Evolutionary conservation across 1,284 basidiomycete genomes (phyloP).

Genomic region (Papiliotrema flavescens): DNA sequence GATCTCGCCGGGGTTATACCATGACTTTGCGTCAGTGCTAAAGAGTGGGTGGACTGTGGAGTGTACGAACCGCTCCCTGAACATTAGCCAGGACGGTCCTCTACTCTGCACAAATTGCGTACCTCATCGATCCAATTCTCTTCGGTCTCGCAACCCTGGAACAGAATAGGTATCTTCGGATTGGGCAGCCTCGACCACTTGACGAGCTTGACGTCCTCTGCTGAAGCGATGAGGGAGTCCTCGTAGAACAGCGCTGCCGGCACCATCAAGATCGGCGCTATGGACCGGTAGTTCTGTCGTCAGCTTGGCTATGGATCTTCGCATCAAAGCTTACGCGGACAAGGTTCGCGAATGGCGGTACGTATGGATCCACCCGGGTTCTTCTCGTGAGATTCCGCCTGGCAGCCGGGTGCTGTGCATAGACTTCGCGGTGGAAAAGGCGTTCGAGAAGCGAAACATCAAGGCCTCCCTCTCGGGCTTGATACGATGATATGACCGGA

Average conservation of each 20-base stretch:
- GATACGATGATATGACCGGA: slow-evolving; percentile 37
- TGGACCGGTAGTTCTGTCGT: slow-evolving; percentile 46
- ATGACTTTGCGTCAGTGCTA: slow-evolving; percentile 7
- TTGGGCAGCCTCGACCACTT: slow-evolving; percentile 37
- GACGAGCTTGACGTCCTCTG: slow-evolving; percentile 24
- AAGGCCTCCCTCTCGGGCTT: slow-evolving; percentile 37
- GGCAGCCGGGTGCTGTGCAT: slow-evolving; percentile 25
- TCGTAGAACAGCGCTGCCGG: slow-evolving; percentile 48
- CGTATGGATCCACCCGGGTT: neutral
- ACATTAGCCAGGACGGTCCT: too few species aligned
- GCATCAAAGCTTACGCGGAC: slow-evolving; percentile 7
- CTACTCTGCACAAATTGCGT: too few species aligned
- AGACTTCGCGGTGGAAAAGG: slow-evolving; percentile 34
- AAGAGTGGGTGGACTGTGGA: too few species aligned
- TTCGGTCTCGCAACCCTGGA: slow-evolving; percentile 32
- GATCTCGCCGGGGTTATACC: slow-evolving; percentile 34
- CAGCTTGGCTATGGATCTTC: neutral
- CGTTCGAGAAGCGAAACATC: slow-evolving; percentile 48
- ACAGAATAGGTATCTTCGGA: slow-evolving; percentile 38
- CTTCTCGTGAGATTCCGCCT: slow-evolving; percentile 9
- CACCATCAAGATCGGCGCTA: slow-evolving; percentile 46
- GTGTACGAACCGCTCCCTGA: slow-evolving; percentile 6
- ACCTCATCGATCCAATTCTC: slow-evolving; percentile 47
- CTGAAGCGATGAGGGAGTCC: slow-evolving; percentile 41
- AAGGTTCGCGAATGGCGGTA: slow-evolving; percentile 15